phyloP scores from a whole-genome alignment of 768 basidiomycete genomes.

The Suillus americanus region DNA sequence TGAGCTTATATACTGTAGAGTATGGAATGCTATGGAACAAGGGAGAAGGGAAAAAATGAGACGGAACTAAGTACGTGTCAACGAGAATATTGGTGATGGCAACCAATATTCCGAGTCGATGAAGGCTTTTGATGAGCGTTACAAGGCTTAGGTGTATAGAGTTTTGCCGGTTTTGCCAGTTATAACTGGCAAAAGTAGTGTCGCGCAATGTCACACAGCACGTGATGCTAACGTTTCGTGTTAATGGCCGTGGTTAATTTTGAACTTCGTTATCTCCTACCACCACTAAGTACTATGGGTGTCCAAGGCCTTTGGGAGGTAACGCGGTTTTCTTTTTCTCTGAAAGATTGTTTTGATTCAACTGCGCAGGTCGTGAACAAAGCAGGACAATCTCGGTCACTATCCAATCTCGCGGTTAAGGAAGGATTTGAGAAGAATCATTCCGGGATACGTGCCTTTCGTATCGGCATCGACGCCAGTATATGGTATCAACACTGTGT shows the following conservation, averaged over 20 bases:
- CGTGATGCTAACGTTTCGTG: constrained; percentile 3
- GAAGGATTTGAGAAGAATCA: constrained; percentile 40
- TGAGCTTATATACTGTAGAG: too few relatives aligned
- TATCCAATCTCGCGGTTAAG: constrained; percentile 36
- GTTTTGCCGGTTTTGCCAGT: too few relatives aligned
- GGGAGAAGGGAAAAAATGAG: too few relatives aligned
- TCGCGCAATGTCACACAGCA: neutral
- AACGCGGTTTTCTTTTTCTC: neutral
- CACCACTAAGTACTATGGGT: constrained; percentile 16
- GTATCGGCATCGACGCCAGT: constrained; percentile 44
- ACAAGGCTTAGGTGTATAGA: too few relatives aligned
- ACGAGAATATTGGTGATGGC: too few relatives aligned
- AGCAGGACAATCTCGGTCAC: constrained; percentile 36
- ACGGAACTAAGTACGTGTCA: too few relatives aligned
- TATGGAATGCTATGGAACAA: too few relatives aligned
- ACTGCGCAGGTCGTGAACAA: constrained; percentile 36
- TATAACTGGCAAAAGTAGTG: too few relatives aligned
- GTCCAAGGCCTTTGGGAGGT: constrained; percentile 27
- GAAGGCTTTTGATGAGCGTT: too few relatives aligned
- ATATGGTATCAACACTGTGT: constrained; percentile 33
- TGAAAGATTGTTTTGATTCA: neutral
- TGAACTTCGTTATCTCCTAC: neutral
- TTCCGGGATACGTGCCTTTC: constrained; percentile 36
- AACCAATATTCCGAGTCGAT: too few relatives aligned
- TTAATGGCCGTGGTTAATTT: neutral